Base-by-base conservation (phyloP, 1,284 basidiomycete species). In the Laetiporus sulphureus region DNA sequence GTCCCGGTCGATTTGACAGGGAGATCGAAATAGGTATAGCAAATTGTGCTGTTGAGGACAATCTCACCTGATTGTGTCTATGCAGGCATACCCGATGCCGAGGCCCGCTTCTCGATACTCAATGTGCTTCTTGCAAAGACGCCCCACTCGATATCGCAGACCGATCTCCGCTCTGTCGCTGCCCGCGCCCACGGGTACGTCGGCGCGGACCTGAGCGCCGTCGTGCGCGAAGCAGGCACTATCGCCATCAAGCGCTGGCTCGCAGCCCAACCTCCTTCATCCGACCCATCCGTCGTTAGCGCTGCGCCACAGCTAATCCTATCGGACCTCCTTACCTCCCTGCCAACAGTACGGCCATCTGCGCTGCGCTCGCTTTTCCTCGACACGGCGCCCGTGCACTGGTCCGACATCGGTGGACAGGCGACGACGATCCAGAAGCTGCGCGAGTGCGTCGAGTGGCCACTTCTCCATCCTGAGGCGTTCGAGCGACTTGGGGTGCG, bases 11-110 rank as follows among this genome's bases (percentile, higher is more conserved):
- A 48, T 95, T 99, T 55, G 96, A 99, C 62, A 73, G 91, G 49
- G 96, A 99, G 64, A 91, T 99, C 32, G 96, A 99, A 62, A 94
- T 99, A 52, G 95, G 92, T 82, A 48, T 51, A 69, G 56, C n/a
- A 11, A n/a, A 12, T n/a, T 5, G 12, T 11, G 5, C 19, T 16
- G n/a, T 5, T 12, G 5, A 16, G 3, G 4, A 3, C 10, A 29
- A 29, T 12, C 19, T 10, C 18, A 22, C 20, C 23, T 23, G 21
- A 25, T 1, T 10, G 4, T 21, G 10, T 40, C 31, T 23, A 32
- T 35, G 5, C 53, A 93, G 91, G 93, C 27, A 80, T 99, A 24
- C 96, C 96, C 1, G 90, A 93, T 56, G 79, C 81, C 2, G 75
- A 79, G 29, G 91, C 91, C 1, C 81, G 96, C 18, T 69, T 77